Evolutionary conservation across 2,329 filamentous ascomycete genomes (phyloP), one percentile per base, ranked within the genome.

Genomic region (Ceratocystis eucalypticola): DNA sequence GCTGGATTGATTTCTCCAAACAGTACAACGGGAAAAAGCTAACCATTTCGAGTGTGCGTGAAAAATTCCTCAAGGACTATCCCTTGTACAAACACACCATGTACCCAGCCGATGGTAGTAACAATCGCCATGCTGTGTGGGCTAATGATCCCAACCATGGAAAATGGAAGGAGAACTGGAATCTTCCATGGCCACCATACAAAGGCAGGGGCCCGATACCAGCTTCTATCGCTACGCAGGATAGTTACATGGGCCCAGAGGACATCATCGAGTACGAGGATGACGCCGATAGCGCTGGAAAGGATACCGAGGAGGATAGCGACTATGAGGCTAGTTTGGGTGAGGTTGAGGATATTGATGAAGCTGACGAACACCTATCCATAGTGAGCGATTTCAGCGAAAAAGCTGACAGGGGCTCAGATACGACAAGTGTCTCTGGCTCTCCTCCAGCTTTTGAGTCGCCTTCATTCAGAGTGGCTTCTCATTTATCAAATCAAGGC

Each of bases 121-220:
- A 57, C 44, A 61, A 61, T 22, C 61, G 64, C 41, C 61, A 30
- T 41, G 64, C 64, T 25, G 59, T 69, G 30, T 68, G 68, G 68
- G 62, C 62, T 22, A 37, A 62, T 48, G 61, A 70, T 33, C 66
- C 68, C 20, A 69, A 69, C 46, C 28, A 69, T 37, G 15, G 44
- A 1, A 50, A 46, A 2, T 61, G 61, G 61, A 30, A 45, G 7
- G 25, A 37, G 1, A 62, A 64, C 61, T 67, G 68, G 68, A 63
- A 20, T 33, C 48, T 69, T 61, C 66, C 68, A 22, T 69, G 68
- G 68, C 68, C 68, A 7, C 66, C 68, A 2, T 69, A 67, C 28
- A 61, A 61, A 45, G 68, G 68, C 44, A 15, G 61, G 2, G 67
- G 62, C 2, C 65, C 55, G 12, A 64, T 68, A 7, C 65, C 67